These are phyloP conservation scores for Myxozyma udenii DNA, from an alignment of 805 yeast species.

Conservation along the genomic window DNA sequence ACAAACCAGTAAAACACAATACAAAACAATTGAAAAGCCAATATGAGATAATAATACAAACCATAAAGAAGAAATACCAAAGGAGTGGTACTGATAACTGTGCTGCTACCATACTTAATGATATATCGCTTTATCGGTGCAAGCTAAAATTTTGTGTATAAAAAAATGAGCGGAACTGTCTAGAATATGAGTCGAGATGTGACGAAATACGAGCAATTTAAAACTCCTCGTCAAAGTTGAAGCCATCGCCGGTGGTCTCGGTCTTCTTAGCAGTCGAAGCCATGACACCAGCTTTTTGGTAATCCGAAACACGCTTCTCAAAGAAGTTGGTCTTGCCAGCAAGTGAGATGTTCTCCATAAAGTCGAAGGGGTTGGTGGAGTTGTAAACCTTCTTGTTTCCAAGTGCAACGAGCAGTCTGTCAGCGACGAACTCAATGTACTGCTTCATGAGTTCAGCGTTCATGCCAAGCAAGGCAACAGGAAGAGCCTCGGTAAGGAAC, in stretches of 20 bases:
- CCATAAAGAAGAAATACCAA: too few species aligned
- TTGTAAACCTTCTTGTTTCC: constrained; percentile 89
- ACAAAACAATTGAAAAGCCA: too few species aligned
- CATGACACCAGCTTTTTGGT: constrained; percentile 99
- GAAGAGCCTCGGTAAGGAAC: constrained; percentile 92
- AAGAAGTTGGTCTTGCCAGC: constrained; percentile 99
- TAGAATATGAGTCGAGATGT: neutral
- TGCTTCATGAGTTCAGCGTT: constrained; percentile 91
- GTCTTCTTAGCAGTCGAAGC: constrained; percentile 51
- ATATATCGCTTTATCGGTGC: too few species aligned
- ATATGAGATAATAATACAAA: too few species aligned
- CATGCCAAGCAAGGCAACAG: constrained; percentile 92
- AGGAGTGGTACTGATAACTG: too few species aligned
- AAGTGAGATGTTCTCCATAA: constrained; percentile 97
- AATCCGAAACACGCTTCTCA: constrained; percentile 97
- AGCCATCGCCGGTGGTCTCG: constrained; percentile 46
- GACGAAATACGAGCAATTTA: constrained; percentile 40
- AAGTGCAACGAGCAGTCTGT: constrained; percentile 83
- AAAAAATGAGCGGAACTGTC: too few species aligned
- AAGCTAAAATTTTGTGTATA: too few species aligned
- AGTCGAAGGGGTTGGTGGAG: constrained; percentile 91
- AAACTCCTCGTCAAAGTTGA: constrained; percentile 91
- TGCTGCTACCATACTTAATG: too few species aligned
- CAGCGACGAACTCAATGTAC: constrained; percentile 97
- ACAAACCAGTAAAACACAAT: neutral